phyloP scores from a whole-genome alignment of 2,329 filamentous ascomycete genomes.

The Paecilomyces fulvus region DNA sequence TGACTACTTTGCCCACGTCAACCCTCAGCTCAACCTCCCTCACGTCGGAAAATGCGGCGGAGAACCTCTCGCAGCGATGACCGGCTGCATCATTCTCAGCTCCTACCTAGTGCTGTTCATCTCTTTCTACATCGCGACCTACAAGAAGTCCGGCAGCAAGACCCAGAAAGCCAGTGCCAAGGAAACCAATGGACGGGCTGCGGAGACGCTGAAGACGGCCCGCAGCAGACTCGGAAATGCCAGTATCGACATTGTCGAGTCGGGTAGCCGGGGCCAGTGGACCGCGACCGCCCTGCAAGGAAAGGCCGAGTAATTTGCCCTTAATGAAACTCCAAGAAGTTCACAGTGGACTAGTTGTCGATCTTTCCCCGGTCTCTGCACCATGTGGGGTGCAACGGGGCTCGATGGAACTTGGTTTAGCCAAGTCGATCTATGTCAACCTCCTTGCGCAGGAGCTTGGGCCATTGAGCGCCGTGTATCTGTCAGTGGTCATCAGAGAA shows the following conservation, averaged over 20 bases:
- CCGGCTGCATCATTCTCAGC: constrained; percentile 76
- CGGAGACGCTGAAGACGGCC: constrained; percentile 13
- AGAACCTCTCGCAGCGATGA: constrained; percentile 84
- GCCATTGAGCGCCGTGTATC: not conserved
- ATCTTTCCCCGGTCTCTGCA: not conserved
- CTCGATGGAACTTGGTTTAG: not conserved
- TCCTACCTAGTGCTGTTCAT: constrained; percentile 93
- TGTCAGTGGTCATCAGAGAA: not conserved
- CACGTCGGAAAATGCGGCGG: constrained; percentile 74
- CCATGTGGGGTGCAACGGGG: not conserved
- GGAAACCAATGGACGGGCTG: constrained; percentile 45
- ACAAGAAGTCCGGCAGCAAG: constrained; percentile 51
- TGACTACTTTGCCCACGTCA: constrained; percentile 85
- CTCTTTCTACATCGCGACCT: constrained; percentile 88
- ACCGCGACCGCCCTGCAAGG: constrained; percentile 1
- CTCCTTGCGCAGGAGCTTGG: not conserved
- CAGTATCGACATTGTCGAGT: constrained; percentile 9
- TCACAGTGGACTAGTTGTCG: not conserved
- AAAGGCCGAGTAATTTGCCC: not conserved
- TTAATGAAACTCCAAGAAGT: not conserved
- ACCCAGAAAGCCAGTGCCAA: constrained; percentile 55
- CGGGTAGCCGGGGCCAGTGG: constrained; percentile 7
- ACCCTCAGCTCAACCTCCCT: constrained; percentile 64
- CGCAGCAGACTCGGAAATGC: constrained; percentile 7
- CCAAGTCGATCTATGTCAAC: not conserved